Evolutionary conservation across 2,329 filamentous ascomycete genomes (phyloP), one percentile per base, ranked within the genome.

Genomic region (Beauveria brongniartii): DNA sequence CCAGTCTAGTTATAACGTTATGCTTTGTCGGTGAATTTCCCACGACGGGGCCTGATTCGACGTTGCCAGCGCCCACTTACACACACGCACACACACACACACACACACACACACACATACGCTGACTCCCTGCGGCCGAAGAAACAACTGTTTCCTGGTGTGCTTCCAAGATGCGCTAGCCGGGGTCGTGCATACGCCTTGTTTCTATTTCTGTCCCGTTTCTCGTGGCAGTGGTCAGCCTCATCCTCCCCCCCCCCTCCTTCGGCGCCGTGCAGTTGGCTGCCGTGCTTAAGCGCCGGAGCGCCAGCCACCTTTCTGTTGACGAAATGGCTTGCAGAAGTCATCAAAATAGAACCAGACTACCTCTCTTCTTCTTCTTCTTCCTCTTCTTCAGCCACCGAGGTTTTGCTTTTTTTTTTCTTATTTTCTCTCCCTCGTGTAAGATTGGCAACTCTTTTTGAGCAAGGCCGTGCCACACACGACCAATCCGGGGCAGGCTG

Each of bases 161-260:
- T 18, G 26, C 41, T n/a, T 26, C 22, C 18, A 18, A n/a, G 20
- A 24, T 59, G 50, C 57, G 41, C 57, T 54, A 59, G 57, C 41
- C 18, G 10, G 57, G 50, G 16, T 59, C 26, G n/a, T 59, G 56
- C 41, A 51, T 59, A 40, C 37, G 24, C 7, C 5, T 12, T 59
- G 57, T 54, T 53, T 20, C 59, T 61, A 61, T 55, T 61, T 61
- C 44, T 55, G 52, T 51, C 54, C 16, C 22, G 9, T 24, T 40
- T 24, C 14, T 46, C 9, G 51, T 51, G 59, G 59, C 53, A 26
- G 24, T 61, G 51, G 51, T 61, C 54, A 61, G 59, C 59, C 52
- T 43, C 48, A 47, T 34, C 37, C 26, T 8, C 44, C 7, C 18
- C 44, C 40, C 22, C 43, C n/a, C 10, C 24, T 41, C n/a, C 30